These are phyloP conservation scores for Fusarium pininemorale DNA, from an alignment of 2,329 filamentous ascomycete genomes.

Conservation along the genomic window DNA sequence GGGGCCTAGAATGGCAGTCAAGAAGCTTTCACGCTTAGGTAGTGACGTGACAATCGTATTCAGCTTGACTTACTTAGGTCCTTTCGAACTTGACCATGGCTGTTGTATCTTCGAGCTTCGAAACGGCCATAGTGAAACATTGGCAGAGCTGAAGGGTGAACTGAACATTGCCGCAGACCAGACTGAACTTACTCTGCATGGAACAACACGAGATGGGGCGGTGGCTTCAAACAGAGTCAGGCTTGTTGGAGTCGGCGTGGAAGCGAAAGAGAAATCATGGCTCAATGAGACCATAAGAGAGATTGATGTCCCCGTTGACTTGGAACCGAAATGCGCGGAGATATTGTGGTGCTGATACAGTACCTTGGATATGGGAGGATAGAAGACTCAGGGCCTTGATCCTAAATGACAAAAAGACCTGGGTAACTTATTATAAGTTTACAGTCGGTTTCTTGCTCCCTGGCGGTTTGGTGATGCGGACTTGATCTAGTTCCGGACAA, in stretches of 20 bases:
- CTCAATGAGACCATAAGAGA: constrained; percentile 42
- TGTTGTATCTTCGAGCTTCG: constrained; percentile 46
- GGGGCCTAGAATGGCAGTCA: constrained; percentile 37
- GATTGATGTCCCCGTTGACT: constrained; percentile 36
- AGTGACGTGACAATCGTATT: constrained; percentile 34
- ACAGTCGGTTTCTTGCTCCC: no score
- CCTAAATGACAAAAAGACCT: no score
- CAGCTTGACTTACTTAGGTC: constrained; percentile 43
- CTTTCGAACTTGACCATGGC: constrained; percentile 47
- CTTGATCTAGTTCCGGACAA: no score
- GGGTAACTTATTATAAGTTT: no score
- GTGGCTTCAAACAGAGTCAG: constrained; percentile 31
- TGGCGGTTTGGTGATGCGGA: no score
- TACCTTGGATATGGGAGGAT: no score
- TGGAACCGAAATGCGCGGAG: constrained; percentile 23
- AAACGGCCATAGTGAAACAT: constrained; percentile 36
- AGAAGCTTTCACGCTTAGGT: constrained; percentile 29
- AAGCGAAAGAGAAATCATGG: constrained; percentile 40
- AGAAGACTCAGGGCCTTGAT: no score
- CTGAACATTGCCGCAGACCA: constrained; percentile 43
- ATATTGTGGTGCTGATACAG: constrained; percentile 8
- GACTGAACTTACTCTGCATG: constrained; percentile 43
- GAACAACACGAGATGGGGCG: constrained; percentile 22
- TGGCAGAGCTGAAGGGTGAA: constrained; percentile 44
- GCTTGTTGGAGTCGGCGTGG: constrained; percentile 40